Conservation (phyloP, 202 grass and related monocot genomes). For the Schoenoplectus triqueter region DNA sequence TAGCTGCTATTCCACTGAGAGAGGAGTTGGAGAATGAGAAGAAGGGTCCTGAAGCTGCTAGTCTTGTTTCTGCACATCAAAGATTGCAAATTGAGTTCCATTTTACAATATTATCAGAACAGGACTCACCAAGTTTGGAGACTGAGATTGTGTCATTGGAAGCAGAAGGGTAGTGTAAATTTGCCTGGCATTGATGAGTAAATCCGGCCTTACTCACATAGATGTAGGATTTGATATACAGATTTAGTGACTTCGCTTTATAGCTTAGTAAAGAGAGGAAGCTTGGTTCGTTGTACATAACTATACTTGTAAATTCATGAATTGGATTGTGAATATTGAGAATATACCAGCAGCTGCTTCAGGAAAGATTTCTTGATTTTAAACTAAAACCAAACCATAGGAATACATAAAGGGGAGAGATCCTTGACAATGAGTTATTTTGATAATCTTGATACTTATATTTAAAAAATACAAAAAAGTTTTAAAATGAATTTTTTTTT, state of each 20-base stretch:
- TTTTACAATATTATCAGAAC: conserved; percentile 47
- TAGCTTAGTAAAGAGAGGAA: conserved; percentile 9
- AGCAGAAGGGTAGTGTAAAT: neutral
- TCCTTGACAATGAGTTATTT: too few relatives aligned
- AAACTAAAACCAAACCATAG: too few relatives aligned
- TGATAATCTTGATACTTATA: too few relatives aligned
- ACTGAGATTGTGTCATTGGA: conserved; percentile 1
- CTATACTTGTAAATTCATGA: neutral
- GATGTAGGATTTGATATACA: neutral
- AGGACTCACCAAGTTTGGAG: conserved; percentile 23
- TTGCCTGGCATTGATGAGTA: neutral
- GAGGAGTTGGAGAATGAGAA: conserved; percentile 89
- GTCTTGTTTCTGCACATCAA: conserved; percentile 53
- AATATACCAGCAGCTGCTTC: neutral
- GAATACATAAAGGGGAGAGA: too few relatives aligned
- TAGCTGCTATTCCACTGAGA: conserved; percentile 86
- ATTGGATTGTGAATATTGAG: conserved; percentile 26
- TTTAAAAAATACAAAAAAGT: too few relatives aligned
- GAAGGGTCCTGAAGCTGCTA: conserved; percentile 40
- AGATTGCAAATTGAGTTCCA: conserved; percentile 98
- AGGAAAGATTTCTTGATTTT: too few relatives aligned
- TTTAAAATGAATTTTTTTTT: too few relatives aligned
- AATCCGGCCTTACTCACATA: neutral
- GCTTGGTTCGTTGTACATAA: conserved; percentile 14
- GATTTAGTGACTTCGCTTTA: neutral